Percentiles rank a stretch among this genome's conserved stretches.
phyloP scores from a whole-genome alignment of 2,329 filamentous ascomycete species.

The Tolypocladium pustulatum region DNA sequence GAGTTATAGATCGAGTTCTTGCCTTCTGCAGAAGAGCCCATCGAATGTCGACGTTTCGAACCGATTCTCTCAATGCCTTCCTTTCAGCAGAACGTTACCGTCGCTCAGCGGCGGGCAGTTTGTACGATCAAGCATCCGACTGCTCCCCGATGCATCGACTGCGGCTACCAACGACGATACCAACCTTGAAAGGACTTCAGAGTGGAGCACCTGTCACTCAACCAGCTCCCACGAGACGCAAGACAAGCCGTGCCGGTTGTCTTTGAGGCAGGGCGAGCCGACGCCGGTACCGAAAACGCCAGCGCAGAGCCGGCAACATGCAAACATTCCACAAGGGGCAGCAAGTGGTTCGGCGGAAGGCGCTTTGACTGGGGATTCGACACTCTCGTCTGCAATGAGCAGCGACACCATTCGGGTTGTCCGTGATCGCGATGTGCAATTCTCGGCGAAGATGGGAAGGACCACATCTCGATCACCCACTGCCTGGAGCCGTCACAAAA shows the following conservation, averaged over 20 bases:
- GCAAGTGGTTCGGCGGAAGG: neutral
- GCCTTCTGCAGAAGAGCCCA: neutral
- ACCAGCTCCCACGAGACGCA: neutral
- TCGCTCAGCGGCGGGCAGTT: neutral
- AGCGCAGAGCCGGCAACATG: neutral
- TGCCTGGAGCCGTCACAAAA: constrained; percentile 11
- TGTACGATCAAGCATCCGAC: neutral
- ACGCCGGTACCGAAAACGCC: neutral
- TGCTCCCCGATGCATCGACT: neutral
- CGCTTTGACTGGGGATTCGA: too few species aligned
- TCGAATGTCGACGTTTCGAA: neutral
- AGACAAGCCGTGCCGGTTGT: neutral
- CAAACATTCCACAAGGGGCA: neutral
- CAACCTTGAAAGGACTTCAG: neutral
- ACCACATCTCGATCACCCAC: constrained; percentile 1
- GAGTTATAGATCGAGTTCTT: neutral
- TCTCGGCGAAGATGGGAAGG: neutral
- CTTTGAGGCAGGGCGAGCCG: neutral
- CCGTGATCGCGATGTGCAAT: neutral
- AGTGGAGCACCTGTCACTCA: neutral
- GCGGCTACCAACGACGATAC: neutral
- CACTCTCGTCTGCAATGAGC: neutral
- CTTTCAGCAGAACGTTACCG: neutral
- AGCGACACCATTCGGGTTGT: too few species aligned
- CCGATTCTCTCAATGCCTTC: neutral